Evolutionary conservation across 1,284 basidiomycete genomes (phyloP), one percentile per base, ranked within the genome.

Genomic region (Stygiomarasmius scandens): DNA sequence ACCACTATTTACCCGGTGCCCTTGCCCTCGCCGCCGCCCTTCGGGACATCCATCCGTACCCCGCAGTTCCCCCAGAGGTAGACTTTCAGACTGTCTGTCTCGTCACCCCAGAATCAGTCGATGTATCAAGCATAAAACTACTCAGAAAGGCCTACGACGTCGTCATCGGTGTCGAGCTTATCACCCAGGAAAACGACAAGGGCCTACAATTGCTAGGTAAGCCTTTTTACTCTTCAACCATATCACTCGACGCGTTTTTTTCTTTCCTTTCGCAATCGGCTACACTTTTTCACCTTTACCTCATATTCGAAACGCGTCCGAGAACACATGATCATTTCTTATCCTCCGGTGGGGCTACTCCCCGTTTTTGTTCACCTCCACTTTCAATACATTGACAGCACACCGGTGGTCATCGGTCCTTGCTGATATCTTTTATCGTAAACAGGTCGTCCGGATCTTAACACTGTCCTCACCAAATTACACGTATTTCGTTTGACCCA

Each of bases 401-500:
- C 16, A 5, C 11, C 38, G 4, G n/a, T 41, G 14, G 38, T 41
- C 38, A 41, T 47, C 16, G 22, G 43, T 43, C 50, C 25, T 47
- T 16, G 32, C 45, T 56, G 48, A 53, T 43, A 52, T 51, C 43
- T 43, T 55, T 52, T 41, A 24, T 43, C 11, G 23, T 44, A 14
- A 41, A 51, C 61, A 97, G 95, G 95, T 66, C 94, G 96, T 57
- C 93, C 88, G 23, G 96, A 99, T 76, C 86, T 99, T 57, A 85
- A 87, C 68, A 86, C 90, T 61, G 93, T 95, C 66, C 85, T 98
- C 73, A 98, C 96, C 56, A 99, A 99, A 74, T 78, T 98, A 54
- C 96, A 99, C 73, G 82, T 93, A 63, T 98, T 98, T 73, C 92
- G 96, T 58, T 85, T 98, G 62, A 85, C 83, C 20, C 87, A 92